These are phyloP conservation scores for Cladophialophora psammophila DNA, from an alignment of 2,329 filamentous ascomycete species.

Conservation along the genomic window DNA sequence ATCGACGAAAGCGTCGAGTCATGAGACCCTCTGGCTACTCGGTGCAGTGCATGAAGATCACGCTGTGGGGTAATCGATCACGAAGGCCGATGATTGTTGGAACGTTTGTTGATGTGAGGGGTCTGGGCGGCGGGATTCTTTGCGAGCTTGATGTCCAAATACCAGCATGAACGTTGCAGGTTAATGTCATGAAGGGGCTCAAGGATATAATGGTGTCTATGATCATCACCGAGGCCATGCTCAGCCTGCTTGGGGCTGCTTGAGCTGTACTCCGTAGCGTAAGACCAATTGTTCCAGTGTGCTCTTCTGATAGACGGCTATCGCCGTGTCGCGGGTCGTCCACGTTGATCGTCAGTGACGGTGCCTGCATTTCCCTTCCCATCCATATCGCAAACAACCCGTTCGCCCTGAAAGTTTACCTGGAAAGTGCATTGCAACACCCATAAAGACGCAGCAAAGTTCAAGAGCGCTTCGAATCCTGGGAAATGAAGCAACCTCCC, in stretches of 20 bases:
- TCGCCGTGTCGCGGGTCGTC: background rate
- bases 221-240: background rate
- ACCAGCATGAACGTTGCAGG: background rate
- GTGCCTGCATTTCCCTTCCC: background rate
- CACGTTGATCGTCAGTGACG: background rate
- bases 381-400: background rate
- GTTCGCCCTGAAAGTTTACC: background rate
- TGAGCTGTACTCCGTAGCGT: background rate
- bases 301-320: background rate
- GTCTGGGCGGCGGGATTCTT: background rate
- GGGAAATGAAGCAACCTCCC: background rate
- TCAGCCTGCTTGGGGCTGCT: background rate
- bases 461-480: background rate
- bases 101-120: background rate
- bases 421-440: background rate
- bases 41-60: background rate
- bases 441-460: background rate
- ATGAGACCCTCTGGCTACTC: background rate
- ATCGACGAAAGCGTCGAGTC: background rate
- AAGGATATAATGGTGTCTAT: background rate
- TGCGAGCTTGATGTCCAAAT: background rate
- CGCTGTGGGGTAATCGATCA: slow-evolving; percentile 1
- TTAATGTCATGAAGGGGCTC: background rate
- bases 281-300: background rate
- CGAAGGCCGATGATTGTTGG: background rate